Percentiles rank a stretch among this genome's conserved stretches.
phyloP scores from a whole-genome alignment of 2,329 filamentous ascomycete genomes.

The Fusarium mangiferae region DNA sequence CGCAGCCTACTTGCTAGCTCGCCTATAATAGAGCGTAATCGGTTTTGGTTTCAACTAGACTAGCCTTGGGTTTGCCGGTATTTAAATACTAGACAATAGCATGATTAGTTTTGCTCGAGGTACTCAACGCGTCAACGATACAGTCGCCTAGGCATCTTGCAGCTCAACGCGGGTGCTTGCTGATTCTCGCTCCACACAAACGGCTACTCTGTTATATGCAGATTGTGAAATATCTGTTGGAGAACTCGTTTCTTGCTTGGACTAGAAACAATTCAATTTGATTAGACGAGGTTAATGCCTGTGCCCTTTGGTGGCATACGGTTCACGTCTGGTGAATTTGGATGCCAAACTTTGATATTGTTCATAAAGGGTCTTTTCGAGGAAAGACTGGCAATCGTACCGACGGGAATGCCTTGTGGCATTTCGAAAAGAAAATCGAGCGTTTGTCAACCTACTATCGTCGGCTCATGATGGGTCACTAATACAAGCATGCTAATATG shows the following conservation, averaged over 20 bases:
- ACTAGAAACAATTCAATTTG: neutral
- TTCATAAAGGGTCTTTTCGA: neutral
- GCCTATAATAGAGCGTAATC: neutral
- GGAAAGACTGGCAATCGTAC: neutral
- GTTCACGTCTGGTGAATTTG: neutral
- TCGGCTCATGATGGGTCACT: neutral
- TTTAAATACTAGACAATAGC: neutral
- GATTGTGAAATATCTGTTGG: conserved; percentile 2
- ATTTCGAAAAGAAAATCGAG: no score
- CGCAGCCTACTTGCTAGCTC: neutral
- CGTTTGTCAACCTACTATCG: neutral
- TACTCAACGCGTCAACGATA: neutral
- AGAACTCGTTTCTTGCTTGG: neutral
- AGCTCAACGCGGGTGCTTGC: conserved; percentile 29
- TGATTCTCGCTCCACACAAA: conserved; percentile 34
- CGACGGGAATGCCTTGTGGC: no score
- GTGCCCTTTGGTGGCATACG: neutral
- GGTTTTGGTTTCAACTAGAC: neutral
- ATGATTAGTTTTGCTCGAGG: neutral
- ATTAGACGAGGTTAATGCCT: neutral
- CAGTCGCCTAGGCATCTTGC: conserved; percentile 1
- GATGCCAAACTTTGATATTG: neutral
- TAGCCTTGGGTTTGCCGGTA: neutral
- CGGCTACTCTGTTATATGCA: conserved; percentile 9
- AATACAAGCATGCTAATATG: neutral